phyloP scores from a whole-genome alignment of 768 basidiomycete species.

The Leccinum broughii region DNA sequence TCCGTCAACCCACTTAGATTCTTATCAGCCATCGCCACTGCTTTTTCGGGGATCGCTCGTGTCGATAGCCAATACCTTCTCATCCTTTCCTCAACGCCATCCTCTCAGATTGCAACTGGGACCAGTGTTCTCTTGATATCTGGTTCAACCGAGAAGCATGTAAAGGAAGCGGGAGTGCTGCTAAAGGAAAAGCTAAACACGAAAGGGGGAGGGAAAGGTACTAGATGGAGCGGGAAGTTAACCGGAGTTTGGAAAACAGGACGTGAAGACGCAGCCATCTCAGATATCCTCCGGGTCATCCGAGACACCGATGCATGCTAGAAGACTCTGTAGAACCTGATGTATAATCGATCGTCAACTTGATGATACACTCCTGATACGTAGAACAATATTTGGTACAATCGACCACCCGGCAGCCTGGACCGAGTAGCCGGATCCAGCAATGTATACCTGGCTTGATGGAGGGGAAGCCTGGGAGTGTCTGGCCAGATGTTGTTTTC shows the following conservation, averaged over 20 bases:
- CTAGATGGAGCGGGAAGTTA: constrained; percentile 75
- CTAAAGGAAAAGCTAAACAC: constrained; percentile 58
- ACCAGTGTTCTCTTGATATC: constrained; percentile 59
- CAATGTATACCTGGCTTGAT: too few relatives aligned
- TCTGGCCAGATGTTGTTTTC: too few relatives aligned
- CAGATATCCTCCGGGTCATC: constrained; percentile 18
- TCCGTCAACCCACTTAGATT: constrained; percentile 57
- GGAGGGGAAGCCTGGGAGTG: too few relatives aligned
- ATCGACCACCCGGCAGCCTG: too few relatives aligned
- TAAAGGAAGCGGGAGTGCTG: constrained; percentile 58
- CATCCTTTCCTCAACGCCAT: constrained; percentile 63
- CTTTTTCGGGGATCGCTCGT: constrained; percentile 35
- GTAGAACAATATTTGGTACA: not conserved
- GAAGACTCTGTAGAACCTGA: not conserved
- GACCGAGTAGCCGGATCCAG: too few relatives aligned
- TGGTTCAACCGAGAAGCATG: constrained; percentile 58
- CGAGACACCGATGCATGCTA: constrained; percentile 10
- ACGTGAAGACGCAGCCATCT: constrained; percentile 21
- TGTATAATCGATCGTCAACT: not conserved
- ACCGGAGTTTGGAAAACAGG: constrained; percentile 42
- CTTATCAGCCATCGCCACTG: constrained; percentile 55
- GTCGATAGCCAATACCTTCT: constrained; percentile 41
- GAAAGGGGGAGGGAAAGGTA: constrained; percentile 79
- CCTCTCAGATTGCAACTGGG: constrained; percentile 50
- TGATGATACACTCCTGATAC: not conserved